Percentiles rank a stretch among this genome's conserved stretches.
phyloP scores from a whole-genome alignment of 2,329 filamentous ascomycete species.

The Saccharata proteae region DNA sequence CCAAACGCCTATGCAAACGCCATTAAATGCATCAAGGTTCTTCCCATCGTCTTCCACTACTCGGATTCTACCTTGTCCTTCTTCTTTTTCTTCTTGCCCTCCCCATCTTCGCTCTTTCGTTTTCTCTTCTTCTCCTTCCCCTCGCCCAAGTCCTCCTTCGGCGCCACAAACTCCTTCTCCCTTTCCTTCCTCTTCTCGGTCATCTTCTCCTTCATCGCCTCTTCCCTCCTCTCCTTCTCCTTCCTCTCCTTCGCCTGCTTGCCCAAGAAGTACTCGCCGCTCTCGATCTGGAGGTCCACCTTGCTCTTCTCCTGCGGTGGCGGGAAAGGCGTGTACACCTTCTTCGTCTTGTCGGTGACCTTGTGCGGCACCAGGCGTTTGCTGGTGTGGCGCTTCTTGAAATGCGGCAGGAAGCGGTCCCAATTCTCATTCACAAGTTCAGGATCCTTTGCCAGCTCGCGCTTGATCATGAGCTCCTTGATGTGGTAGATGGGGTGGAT shows the following conservation, averaged over 20 bases:
- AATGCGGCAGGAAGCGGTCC: constrained; percentile 93
- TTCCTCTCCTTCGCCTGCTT: constrained; percentile 86
- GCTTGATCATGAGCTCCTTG: constrained; percentile 91
- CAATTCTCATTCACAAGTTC: constrained; percentile 79
- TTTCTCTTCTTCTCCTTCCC: constrained; percentile 39
- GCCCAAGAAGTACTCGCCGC: constrained; percentile 88
- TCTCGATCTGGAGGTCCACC: constrained; percentile 95
- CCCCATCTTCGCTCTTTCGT: constrained; percentile 24
- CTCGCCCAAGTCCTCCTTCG: constrained; percentile 55
- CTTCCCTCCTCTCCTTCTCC: constrained; percentile 64
- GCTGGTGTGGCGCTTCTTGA: constrained; percentile 85
- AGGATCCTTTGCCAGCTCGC: constrained; percentile 80
- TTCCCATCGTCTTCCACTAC: constrained; percentile 2
- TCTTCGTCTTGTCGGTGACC: constrained; percentile 87
- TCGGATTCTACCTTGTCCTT: constrained; percentile 15
- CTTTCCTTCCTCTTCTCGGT: constrained; percentile 77
- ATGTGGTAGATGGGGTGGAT: constrained; percentile 86
- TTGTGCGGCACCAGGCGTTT: constrained; percentile 72
- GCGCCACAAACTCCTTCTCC: constrained; percentile 75
- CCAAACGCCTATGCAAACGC: too few relatives aligned
- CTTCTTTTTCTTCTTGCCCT: constrained; percentile 32
- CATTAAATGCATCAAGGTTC: too few relatives aligned
- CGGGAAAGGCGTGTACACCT: constrained; percentile 93
- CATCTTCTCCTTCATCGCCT: constrained; percentile 78
- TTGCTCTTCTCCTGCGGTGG: constrained; percentile 98